Conservation (phyloP, 2,329 filamentous ascomycete genomes). For the Penicillium thymicola region DNA sequence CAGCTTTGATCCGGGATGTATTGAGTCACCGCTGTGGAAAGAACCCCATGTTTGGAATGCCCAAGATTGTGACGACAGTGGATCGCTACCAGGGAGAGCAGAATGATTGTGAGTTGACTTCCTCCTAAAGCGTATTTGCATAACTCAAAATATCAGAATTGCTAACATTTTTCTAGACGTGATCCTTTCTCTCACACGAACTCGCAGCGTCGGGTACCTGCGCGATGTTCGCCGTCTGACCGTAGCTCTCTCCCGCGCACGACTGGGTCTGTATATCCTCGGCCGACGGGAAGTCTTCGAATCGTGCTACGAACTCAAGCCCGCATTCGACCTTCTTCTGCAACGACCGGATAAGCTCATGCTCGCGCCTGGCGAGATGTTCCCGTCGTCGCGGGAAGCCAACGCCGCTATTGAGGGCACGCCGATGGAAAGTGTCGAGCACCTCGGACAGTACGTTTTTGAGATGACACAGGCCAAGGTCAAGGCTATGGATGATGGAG, state of each 20-base stretch:
- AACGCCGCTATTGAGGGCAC: conserved; percentile 53
- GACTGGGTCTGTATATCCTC: conserved; percentile 87
- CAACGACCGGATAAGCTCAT: conserved; percentile 75
- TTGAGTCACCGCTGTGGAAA: conserved; percentile 76
- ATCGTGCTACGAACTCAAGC: conserved; percentile 78
- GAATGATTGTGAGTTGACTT: conserved; percentile 77
- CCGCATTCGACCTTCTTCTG: conserved; percentile 77
- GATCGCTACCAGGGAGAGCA: conserved; percentile 99
- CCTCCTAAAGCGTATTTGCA: neutral
- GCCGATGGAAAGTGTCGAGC: conserved; percentile 86
- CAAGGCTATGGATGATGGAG: conserved; percentile 52
- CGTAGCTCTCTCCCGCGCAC: conserved; percentile 87
- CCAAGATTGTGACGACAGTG: conserved; percentile 86
- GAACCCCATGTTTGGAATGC: conserved; percentile 82
- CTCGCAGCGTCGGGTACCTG: conserved; percentile 83
- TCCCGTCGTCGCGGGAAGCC: conserved; percentile 60
- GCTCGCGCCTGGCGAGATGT: conserved; percentile 83
- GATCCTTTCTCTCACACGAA: conserved; percentile 88
- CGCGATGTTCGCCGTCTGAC: conserved; percentile 91
- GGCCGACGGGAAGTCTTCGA: conserved; percentile 87
- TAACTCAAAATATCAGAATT: neutral
- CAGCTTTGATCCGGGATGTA: conserved; percentile 83
- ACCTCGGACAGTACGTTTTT: conserved; percentile 91
- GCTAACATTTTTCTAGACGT: conserved; percentile 60
- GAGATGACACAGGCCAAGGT: conserved; percentile 84